A percentile compares a stretch with the other conserved stretches of the same genome.
Conservation (phyloP, 148 eudicot species). For the Dysphania ambrosioides region DNA sequence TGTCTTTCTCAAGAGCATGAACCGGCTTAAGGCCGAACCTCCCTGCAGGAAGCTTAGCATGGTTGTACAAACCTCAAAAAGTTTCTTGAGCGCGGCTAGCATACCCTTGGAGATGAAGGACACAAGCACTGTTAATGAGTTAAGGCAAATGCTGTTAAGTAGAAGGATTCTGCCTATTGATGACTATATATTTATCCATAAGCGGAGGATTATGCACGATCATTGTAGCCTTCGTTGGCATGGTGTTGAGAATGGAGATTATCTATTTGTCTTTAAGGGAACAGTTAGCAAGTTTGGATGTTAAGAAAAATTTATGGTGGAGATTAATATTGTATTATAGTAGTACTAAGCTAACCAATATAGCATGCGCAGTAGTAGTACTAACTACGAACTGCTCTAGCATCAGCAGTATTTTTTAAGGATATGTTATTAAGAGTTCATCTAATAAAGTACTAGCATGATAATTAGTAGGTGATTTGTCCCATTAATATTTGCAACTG, state of each 20-base stretch:
- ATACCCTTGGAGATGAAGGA: conserved; percentile 84
- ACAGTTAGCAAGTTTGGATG: conserved; percentile 46
- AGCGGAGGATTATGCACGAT: conserved; percentile 87
- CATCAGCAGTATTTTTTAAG: neutral
- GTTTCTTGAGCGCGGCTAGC: conserved; percentile 53
- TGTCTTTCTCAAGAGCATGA: conserved; percentile 55
- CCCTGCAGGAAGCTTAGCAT: conserved; percentile 51
- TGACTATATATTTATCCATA: conserved; percentile 86
- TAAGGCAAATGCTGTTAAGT: conserved; percentile 40
- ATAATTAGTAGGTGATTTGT: neutral
- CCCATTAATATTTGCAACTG: neutral
- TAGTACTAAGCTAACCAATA: no score
- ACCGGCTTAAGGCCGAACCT: conserved; percentile 44
- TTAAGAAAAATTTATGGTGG: conserved; percentile 5
- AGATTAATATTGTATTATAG: neutral
- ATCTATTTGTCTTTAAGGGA: conserved; percentile 66
- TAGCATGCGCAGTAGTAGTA: no score
- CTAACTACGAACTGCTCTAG: neutral
- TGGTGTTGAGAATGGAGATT: conserved; percentile 46
- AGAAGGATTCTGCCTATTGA: conserved; percentile 58
- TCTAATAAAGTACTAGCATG: neutral
- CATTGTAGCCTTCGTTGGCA: conserved; percentile 75
- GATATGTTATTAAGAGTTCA: neutral
- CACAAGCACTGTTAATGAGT: conserved; percentile 47
- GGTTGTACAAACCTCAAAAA: conserved; percentile 74